Conservation (phyloP, 2,329 filamentous ascomycete genomes). For the Fusarium humuli region DNA sequence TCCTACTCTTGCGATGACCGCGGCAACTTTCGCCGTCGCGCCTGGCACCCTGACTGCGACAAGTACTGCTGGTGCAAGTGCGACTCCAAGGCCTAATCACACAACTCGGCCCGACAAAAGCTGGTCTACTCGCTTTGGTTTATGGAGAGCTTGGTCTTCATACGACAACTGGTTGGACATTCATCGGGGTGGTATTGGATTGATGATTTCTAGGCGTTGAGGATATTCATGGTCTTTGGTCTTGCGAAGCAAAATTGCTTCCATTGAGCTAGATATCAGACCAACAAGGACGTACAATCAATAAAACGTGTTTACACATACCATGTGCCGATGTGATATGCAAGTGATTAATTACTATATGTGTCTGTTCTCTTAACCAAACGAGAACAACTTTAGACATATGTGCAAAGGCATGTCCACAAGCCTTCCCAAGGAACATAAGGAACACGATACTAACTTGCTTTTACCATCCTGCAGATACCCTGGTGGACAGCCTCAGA, state of each 20-base stretch:
- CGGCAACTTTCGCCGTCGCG: not conserved
- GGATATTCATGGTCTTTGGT: not conserved
- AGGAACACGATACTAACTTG: not conserved
- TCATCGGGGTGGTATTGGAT: not conserved
- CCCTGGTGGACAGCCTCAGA: not conserved
- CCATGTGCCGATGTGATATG: not conserved
- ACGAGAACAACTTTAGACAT: too few relatives aligned
- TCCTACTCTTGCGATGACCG: constrained; percentile 11
- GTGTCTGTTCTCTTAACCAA: not conserved
- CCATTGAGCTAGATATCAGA: not conserved
- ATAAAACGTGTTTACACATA: not conserved
- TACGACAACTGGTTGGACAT: not conserved
- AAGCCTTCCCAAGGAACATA: not conserved
- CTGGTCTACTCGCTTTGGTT: not conserved
- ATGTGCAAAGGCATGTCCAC: not conserved
- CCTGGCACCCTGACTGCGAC: constrained; percentile 17
- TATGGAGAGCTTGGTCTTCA: not conserved
- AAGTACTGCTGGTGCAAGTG: constrained; percentile 20
- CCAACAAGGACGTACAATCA: too few relatives aligned
- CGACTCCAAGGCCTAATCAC: constrained; percentile 1
- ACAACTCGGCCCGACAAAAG: not conserved
- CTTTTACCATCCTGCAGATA: not conserved
- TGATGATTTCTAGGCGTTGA: not conserved
- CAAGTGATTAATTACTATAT: not conserved
- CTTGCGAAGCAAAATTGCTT: not conserved